phyloP scores from a whole-genome alignment of 106 monocot genomes.

The Ottelia alismoides region DNA sequence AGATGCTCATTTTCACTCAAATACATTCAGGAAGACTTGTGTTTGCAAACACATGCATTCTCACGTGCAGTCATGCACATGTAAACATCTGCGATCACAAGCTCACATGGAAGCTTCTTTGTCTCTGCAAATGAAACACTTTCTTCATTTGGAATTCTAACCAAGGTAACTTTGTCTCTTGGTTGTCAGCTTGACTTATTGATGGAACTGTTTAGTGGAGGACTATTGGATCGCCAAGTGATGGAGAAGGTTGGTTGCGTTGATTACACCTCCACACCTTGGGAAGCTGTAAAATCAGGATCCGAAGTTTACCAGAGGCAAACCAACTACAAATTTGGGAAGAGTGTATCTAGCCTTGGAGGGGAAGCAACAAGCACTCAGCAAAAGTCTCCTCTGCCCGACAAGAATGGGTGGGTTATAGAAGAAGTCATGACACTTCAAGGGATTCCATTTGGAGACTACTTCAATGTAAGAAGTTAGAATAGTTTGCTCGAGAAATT shows the following conservation, averaged over 20 bases:
- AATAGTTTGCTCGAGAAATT: too few species aligned
- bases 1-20: too few species aligned
- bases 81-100: background rate
- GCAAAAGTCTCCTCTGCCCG: conserved; percentile 37
- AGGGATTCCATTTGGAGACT: conserved; percentile 46
- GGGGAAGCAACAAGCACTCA: conserved; percentile 59
- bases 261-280: conserved; percentile 38
- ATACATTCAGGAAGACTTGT: too few species aligned
- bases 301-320: conserved; percentile 51
- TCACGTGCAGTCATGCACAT: too few species aligned
- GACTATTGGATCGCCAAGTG: conserved; percentile 37
- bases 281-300: conserved; percentile 50
- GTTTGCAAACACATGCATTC: too few species aligned
- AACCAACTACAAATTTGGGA: conserved; percentile 47
- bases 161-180: background rate
- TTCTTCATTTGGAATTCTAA: background rate
- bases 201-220: conserved; percentile 64
- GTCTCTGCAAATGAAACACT: background rate
- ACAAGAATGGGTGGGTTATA: conserved; percentile 52
- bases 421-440: conserved; percentile 58
- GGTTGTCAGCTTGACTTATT: conserved; percentile 31
- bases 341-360: conserved; percentile 27
- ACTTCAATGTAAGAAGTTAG: conserved; percentile 64
- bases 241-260: conserved; percentile 65
- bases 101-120: background rate